These are phyloP conservation scores for Tolypocladium sp. DNA, from an alignment of 2,329 filamentous ascomycete species.

Conservation along the genomic window DNA sequence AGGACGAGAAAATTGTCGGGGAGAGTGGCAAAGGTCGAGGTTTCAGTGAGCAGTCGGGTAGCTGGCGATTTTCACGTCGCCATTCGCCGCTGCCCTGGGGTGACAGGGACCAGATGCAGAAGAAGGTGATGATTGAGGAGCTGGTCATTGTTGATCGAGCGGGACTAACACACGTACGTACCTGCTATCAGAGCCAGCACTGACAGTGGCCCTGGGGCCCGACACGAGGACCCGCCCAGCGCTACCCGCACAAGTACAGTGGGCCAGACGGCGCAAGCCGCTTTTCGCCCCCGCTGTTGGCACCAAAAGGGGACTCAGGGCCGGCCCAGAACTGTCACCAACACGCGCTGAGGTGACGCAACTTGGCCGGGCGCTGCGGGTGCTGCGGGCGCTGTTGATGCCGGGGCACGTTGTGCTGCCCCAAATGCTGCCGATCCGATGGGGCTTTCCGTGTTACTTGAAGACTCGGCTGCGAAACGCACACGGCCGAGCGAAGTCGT, in stretches of 20 bases:
- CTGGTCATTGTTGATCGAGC: not conserved
- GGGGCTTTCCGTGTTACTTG: not conserved
- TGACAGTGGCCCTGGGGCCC: not conserved
- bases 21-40: not conserved
- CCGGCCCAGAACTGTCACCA: not conserved
- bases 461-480: not conserved
- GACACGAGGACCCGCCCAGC: not conserved
- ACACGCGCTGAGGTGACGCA: not conserved
- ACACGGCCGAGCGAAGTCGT: not conserved
- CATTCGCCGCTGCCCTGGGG: slow-evolving; percentile 4
- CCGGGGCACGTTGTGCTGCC: not conserved
- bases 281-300: not conserved
- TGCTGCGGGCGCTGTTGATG: not conserved
- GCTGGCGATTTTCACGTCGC: not conserved
- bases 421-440: not conserved
- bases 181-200: not conserved
- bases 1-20: not conserved
- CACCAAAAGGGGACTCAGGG: not conserved
- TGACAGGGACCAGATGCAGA: not conserved
- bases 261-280: not conserved
- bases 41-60: not conserved
- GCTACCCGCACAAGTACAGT: not conserved
- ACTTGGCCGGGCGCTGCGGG: not conserved
- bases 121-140: not conserved
- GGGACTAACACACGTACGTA: not conserved